These are phyloP conservation scores for Halophytophthora polymorphica DNA, from an alignment of 352 stramenopile genomes.

Conservation along the genomic window DNA sequence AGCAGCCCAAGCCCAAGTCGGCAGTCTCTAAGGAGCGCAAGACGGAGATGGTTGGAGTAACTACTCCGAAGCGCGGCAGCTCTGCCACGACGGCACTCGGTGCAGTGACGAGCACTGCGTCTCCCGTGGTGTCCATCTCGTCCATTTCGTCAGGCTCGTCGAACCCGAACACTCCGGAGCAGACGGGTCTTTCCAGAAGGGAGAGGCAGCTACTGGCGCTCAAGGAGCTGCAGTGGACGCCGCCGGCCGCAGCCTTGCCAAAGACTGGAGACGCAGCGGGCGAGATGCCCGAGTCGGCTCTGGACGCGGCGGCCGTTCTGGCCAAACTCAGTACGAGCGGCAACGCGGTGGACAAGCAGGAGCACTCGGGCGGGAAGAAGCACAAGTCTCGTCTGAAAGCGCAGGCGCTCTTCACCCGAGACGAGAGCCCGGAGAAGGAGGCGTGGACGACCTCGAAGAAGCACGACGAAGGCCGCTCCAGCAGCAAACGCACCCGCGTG, in stretches of 20 bases:
- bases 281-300: slow-evolving; percentile 11
- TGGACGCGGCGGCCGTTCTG: slow-evolving; percentile 20
- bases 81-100: not conserved
- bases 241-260: slow-evolving; percentile 8
- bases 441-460: not conserved
- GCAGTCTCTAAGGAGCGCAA: not conserved
- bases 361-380: slow-evolving; percentile 17
- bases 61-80: slow-evolving; percentile 31
- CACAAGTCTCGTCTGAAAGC: slow-evolving; percentile 24
- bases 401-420: slow-evolving; percentile 31
- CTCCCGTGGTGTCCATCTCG: slow-evolving; percentile 70
- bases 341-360: slow-evolving; percentile 11
- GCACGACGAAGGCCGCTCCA: slow-evolving; percentile 5
- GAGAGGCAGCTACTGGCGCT: slow-evolving; percentile 37
- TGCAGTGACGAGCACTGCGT: slow-evolving; percentile 31
- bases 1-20: slow-evolving; percentile 1
- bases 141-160: slow-evolving; percentile 57
- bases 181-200: slow-evolving; percentile 27
- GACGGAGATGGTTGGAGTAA: slow-evolving; percentile 13
- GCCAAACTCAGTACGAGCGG: slow-evolving; percentile 17
- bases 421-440: slow-evolving; percentile 8
- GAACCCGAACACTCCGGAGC: slow-evolving; percentile 64
- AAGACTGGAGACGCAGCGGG: slow-evolving; percentile 12
- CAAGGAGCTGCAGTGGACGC: slow-evolving; percentile 61
- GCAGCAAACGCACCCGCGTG: slow-evolving; percentile 12